These are phyloP conservation scores for Lenzites betulinus DNA, from an alignment of 768 basidiomycete genomes.

Conservation along the genomic window DNA sequence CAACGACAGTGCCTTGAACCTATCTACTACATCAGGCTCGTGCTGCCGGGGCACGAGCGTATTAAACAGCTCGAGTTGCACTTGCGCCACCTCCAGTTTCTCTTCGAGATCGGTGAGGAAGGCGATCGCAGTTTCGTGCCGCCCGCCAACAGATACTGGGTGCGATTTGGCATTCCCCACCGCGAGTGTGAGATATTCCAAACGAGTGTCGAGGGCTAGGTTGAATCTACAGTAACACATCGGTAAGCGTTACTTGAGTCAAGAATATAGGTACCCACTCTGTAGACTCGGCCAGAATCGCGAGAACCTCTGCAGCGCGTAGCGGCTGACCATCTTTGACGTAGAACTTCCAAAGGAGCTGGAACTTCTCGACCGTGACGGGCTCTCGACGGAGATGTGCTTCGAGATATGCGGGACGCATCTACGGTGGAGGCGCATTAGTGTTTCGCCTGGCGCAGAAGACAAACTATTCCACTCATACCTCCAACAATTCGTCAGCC, in stretches of 20 bases:
- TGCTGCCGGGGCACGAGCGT: constrained; percentile 53
- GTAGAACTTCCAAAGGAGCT: constrained; percentile 96
- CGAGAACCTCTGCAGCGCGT: constrained; percentile 85
- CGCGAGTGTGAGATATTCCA: constrained; percentile 93
- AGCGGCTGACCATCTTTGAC: constrained; percentile 88
- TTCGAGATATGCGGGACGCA: constrained; percentile 87
- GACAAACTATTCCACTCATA: constrained; percentile 35
- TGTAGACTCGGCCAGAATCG: constrained; percentile 78
- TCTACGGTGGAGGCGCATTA: constrained; percentile 42
- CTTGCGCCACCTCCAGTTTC: constrained; percentile 94
- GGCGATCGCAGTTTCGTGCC: constrained; percentile 88
- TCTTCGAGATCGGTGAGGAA: constrained; percentile 96
- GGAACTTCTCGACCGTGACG: constrained; percentile 74
- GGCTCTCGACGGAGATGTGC: constrained; percentile 85
- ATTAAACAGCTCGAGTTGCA: constrained; percentile 90
- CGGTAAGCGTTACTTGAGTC: not conserved
- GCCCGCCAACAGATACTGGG: constrained; percentile 72
- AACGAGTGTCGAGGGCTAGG: constrained; percentile 66
- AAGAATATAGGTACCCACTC: constrained; percentile 52
- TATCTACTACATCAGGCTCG: constrained; percentile 64
- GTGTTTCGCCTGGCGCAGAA: no score
- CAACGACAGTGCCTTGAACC: constrained; percentile 59
- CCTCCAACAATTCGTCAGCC: constrained; percentile 90
- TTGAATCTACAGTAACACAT: constrained; percentile 51
- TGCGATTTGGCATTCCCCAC: constrained; percentile 97